Percentiles rank a stretch among this genome's conserved stretches.
Evolutionary conservation across 768 basidiomycete genomes (phyloP).

Genomic region (Cyclocybe cylindracea): DNA sequence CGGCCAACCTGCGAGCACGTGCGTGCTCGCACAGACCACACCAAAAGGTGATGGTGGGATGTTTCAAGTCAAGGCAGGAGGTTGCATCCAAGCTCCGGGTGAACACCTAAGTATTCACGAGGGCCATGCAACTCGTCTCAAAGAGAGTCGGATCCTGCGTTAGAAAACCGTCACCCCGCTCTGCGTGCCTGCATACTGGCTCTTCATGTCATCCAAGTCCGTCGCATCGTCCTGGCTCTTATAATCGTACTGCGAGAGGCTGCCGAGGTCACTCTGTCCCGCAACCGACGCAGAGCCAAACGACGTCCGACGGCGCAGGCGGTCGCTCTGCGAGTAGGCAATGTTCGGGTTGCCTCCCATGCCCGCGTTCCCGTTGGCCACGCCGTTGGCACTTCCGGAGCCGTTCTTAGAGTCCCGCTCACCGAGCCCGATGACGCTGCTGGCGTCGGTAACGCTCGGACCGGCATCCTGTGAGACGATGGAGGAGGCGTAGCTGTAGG

Average conservation of each 20-base stretch:
- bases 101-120: too few relatives aligned
- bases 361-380: constrained; percentile 24
- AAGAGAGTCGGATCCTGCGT: background rate
- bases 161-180: constrained; percentile 86
- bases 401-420: background rate
- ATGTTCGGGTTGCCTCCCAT: constrained; percentile 57
- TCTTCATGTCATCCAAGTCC: constrained; percentile 86
- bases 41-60: too few relatives aligned
- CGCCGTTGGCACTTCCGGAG: too few relatives aligned
- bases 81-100: background rate
- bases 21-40: too few relatives aligned
- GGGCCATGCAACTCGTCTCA: background rate
- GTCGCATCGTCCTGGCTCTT: constrained; percentile 86
- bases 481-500: constrained; percentile 85
- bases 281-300: constrained; percentile 70
- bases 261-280: constrained; percentile 77
- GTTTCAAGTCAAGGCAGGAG: background rate
- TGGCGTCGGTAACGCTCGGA: constrained; percentile 55
- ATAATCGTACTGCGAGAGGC: constrained; percentile 77
- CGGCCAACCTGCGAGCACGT: background rate
- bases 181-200: constrained; percentile 85
- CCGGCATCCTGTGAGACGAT: constrained; percentile 92
- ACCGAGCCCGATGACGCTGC: constrained; percentile 55
- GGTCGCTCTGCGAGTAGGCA: constrained; percentile 89
- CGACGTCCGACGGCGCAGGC: constrained; percentile 75